These are phyloP conservation scores for Rosa persica DNA, from an alignment of 306 rosid species.

Conservation along the genomic window DNA sequence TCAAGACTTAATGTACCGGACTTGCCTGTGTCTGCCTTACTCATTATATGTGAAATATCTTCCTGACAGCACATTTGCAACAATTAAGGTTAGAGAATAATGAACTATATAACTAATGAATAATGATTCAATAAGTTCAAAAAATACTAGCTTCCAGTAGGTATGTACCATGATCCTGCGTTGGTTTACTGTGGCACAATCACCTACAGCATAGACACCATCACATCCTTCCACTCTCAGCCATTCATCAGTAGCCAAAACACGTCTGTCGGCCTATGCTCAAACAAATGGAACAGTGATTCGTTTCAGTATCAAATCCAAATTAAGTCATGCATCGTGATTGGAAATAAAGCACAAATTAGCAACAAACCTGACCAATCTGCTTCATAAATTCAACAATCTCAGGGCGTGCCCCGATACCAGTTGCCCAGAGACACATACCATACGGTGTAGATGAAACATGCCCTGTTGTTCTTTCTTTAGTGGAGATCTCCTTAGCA, in stretches of 20 bases:
- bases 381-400: conserved; percentile 71
- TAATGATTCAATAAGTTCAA: background rate
- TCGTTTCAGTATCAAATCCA: background rate
- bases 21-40: conserved; percentile 63
- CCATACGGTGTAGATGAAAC: conserved; percentile 60
- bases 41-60: conserved; percentile 57
- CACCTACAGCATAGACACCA: conserved; percentile 63
- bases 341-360: background rate
- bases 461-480: conserved; percentile 60
- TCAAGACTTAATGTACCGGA: conserved; percentile 51
- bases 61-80: conserved; percentile 41
- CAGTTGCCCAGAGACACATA: conserved; percentile 81
- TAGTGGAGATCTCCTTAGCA: conserved; percentile 62
- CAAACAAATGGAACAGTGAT: conserved; percentile 4
- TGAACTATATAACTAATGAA: background rate
- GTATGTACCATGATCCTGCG: conserved; percentile 65
- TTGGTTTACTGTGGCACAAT: conserved; percentile 74
- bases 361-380: conserved; percentile 66
- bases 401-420: conserved; percentile 69
- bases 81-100: background rate
- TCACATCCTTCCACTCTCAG: conserved; percentile 68
- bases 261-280: conserved; percentile 53
- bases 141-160: background rate
- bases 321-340: background rate
- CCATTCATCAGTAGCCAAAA: conserved; percentile 73